Evolutionary conservation across 805 yeast species (phyloP).

Genomic region (Nakazawaea ernobii): DNA sequence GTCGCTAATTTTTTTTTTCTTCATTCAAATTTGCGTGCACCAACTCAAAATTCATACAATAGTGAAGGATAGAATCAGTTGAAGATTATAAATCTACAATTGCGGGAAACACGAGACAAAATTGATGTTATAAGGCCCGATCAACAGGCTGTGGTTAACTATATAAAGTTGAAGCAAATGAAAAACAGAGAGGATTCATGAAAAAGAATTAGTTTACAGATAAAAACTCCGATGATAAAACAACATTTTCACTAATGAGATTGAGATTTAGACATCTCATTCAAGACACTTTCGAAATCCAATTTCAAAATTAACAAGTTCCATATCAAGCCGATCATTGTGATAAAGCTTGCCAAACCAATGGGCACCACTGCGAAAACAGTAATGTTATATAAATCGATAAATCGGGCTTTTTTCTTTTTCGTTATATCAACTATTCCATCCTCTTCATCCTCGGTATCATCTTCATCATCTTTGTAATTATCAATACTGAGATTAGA

Average conservation of each 20-base stretch:
- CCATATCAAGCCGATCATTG: conserved; percentile 81
- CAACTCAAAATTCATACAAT: no score
- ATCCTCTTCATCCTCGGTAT: conserved; percentile 13
- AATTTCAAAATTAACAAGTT: conserved; percentile 69
- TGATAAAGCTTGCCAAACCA: conserved; percentile 87
- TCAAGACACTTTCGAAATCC: conserved; percentile 34
- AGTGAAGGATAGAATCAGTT: no score
- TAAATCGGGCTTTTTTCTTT: conserved; percentile 51
- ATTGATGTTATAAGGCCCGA: no score
- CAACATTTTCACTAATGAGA: no score
- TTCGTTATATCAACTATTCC: conserved; percentile 5
- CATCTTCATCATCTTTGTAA: conserved; percentile 23
- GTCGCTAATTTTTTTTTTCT: not conserved
- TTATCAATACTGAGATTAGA: conserved; percentile 51
- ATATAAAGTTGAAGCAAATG: no score
- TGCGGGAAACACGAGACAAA: no score
- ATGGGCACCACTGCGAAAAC: conserved; percentile 98
- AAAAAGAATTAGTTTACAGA: no score
- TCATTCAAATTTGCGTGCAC: no score
- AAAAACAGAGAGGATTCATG: no score
- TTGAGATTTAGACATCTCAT: not conserved
- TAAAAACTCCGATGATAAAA: no score
- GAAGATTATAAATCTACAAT: no score
- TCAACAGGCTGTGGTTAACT: no score
- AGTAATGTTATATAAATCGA: conserved; percentile 81